Conservation (phyloP, 345 rosid species). For the Ceriops decandra region DNA sequence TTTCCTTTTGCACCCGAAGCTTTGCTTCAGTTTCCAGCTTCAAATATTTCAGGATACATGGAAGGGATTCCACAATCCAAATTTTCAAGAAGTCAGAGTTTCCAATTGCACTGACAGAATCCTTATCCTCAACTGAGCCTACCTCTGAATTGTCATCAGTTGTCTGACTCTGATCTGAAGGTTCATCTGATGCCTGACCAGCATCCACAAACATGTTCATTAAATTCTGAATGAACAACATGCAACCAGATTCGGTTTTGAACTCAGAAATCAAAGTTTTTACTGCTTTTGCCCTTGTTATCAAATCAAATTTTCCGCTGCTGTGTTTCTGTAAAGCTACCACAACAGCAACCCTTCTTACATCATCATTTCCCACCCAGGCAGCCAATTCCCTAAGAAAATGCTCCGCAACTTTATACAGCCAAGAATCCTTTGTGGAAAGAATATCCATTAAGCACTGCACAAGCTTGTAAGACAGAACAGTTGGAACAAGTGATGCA, state of each 20-base stretch:
- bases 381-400: slow-evolving; percentile 62
- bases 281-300: slow-evolving; percentile 69
- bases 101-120: slow-evolving; percentile 46
- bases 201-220: slow-evolving; percentile 82
- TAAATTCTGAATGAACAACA: slow-evolving; percentile 71
- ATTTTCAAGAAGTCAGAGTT: slow-evolving; percentile 69
- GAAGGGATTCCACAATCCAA: slow-evolving; percentile 90
- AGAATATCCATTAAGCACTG: slow-evolving; percentile 88
- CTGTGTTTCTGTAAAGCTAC: slow-evolving; percentile 87
- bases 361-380: slow-evolving; percentile 80
- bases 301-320: slow-evolving; percentile 76
- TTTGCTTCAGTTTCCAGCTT: slow-evolving; percentile 68
- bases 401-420: slow-evolving; percentile 72
- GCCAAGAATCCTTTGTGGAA: slow-evolving; percentile 86
- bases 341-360: slow-evolving; percentile 71
- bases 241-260: slow-evolving; percentile 75
- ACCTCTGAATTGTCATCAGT: slow-evolving; percentile 96
- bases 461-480: slow-evolving; percentile 71
- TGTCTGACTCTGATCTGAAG: slow-evolving; percentile 98
- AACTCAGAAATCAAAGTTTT: slow-evolving; percentile 74
- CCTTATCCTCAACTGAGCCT: slow-evolving; percentile 77
- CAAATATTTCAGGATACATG: slow-evolving; percentile 62
- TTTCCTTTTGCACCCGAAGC: slow-evolving; percentile 70
- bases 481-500: slow-evolving; percentile 58
- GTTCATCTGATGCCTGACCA: slow-evolving; percentile 65